Conservation (phyloP, 306 rosid species). For the Citrullus mucosospermus region DNA sequence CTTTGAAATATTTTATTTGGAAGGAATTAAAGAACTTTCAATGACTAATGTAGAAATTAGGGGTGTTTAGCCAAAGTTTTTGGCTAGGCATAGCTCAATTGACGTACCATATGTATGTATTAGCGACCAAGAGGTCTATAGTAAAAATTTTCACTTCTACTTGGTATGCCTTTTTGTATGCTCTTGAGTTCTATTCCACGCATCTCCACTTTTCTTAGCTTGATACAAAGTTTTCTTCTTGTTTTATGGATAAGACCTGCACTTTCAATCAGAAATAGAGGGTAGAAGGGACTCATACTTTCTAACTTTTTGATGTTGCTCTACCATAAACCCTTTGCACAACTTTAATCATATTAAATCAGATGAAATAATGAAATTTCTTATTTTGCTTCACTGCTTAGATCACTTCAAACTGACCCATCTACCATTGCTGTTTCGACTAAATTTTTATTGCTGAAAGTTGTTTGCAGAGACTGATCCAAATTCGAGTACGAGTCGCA, state of each 20-base stretch:
- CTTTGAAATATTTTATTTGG: not conserved
- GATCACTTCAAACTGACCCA: not conserved
- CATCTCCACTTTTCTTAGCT: not conserved
- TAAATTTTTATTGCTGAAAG: constrained; percentile 12
- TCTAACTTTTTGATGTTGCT: not conserved
- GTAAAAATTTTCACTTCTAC: not conserved
- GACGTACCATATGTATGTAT: no score
- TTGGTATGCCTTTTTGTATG: not conserved
- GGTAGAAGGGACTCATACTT: not conserved
- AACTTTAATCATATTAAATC: not conserved
- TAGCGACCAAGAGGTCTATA: no score
- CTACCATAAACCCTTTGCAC: not conserved
- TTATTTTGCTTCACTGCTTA: not conserved
- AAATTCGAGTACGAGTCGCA: constrained; percentile 55
- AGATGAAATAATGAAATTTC: not conserved
- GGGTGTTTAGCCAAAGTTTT: not conserved
- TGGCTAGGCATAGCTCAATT: not conserved
- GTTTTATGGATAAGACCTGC: not conserved
- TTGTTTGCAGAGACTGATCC: constrained; percentile 56
- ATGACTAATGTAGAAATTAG: not conserved
- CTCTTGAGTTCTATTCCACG: not conserved
- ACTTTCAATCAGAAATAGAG: not conserved
- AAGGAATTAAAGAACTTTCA: not conserved
- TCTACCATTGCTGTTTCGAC: not conserved
- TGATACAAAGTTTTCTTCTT: not conserved